Conservation (phyloP, 495 filamentous ascomycete genomes). For the Ascodesmis nigricans region DNA sequence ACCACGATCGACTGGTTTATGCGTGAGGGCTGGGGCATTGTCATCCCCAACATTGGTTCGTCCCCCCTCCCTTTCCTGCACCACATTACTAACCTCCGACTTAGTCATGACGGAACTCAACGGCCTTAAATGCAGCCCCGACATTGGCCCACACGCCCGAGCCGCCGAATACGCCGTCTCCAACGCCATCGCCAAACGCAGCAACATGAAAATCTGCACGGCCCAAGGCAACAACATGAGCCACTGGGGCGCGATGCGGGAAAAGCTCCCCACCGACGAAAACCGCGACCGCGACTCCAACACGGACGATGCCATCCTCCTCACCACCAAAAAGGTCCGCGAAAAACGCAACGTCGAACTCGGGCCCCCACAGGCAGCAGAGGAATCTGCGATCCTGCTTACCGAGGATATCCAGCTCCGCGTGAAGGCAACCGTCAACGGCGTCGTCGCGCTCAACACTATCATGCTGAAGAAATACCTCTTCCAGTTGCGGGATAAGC, state of each 20-base stretch:
- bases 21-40: constrained; percentile 12
- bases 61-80: not conserved
- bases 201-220: constrained; percentile 18
- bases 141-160: constrained; percentile 13
- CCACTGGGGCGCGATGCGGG: constrained; percentile 16
- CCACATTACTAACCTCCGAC: not conserved
- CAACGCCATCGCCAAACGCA: constrained; percentile 14
- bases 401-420: constrained; percentile 20
- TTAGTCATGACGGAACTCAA: constrained; percentile 20
- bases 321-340: constrained; percentile 12
- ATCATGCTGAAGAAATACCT: constrained; percentile 7
- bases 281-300: constrained; percentile 12
- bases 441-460: constrained; percentile 14
- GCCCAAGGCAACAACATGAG: constrained; percentile 17
- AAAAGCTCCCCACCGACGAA: constrained; percentile 12
- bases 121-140: constrained; percentile 15
- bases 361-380: constrained; percentile 8
- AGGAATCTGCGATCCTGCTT: constrained; percentile 20
- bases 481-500: no score
- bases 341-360: constrained; percentile 7
- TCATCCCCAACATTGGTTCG: constrained; percentile 21
- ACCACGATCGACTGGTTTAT: constrained; percentile 16
- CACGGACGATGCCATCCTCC: constrained; percentile 21
- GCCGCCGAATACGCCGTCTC: constrained; percentile 15
- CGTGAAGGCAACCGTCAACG: constrained; percentile 18